Evolutionary conservation across 495 filamentous ascomycete species (phyloP), one percentile per base, ranked within the genome.

Genomic region (Massariosphaeria phaeospora): DNA sequence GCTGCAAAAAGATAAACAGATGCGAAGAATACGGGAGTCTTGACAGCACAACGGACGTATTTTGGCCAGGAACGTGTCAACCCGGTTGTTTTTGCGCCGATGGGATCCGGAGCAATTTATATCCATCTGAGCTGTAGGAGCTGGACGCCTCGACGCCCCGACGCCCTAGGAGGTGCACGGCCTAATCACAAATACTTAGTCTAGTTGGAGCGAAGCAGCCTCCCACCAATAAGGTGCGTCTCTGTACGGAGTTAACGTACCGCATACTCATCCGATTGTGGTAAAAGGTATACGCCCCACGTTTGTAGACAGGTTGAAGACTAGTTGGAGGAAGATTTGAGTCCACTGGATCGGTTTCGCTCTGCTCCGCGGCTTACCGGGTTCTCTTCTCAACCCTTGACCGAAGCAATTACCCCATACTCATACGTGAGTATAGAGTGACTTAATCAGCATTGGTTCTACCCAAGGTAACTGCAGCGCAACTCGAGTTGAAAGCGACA

Each of bases 361-460:
- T 2, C 6, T 6, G 9, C 8, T 44, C 25, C 41, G 17, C 41
- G 30, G n/a, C 30, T 33, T 8, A 33, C n/a, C 30, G 30, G n/a
- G n/a, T 39, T 18, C 6, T 39, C 5, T 39, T 17, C 35, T 34
- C 27, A 55, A 6, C 45, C 25, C 36, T 57, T 49, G 26, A 53
- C 8, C 2, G 40, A 38, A 1, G 36, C 24, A 39, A 60, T 45
- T 29, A 29, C 3, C 4, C 57, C 57, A 44, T 21, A 48, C n/a
- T 20, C 38, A 1, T 30, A n/a, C 7, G 43, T 63, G 7, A 73
- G 56, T 74, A 75, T 6, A 69, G 57, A 11, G 68, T 66, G 45
- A 69, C 65, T 52, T 62, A 66, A 53, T 75, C 73, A 49, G 54
- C 65, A 29, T 71, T 71, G 11, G 65, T 68, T 20, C 70, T 52